phyloP scores from a whole-genome alignment of 306 rosid genomes.

The Ceratonia siliqua region DNA sequence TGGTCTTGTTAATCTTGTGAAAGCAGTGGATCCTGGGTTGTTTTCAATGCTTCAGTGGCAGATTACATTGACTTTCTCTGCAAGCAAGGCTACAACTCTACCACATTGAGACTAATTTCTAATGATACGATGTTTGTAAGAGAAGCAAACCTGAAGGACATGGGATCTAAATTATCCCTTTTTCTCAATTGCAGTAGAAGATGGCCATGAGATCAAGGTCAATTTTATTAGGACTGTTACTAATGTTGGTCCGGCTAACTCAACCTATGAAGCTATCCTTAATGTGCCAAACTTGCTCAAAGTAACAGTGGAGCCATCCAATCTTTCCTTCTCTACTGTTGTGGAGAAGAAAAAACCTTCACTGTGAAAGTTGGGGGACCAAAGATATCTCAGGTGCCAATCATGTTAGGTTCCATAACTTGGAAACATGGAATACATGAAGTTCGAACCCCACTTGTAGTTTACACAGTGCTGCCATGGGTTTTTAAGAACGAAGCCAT shows the following conservation, averaged over 20 bases:
- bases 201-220: slow-evolving; percentile 26
- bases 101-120: slow-evolving; percentile 12
- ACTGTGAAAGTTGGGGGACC: slow-evolving; percentile 12
- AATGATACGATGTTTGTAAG: slow-evolving; percentile 22
- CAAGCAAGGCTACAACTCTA: slow-evolving; percentile 40
- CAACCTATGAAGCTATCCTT: no score
- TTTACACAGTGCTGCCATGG: slow-evolving; percentile 29
- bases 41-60: slow-evolving; percentile 19
- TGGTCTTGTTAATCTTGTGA: slow-evolving; percentile 36
- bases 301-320: slow-evolving; percentile 19
- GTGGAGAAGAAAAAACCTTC: slow-evolving; percentile 36
- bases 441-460: slow-evolving; percentile 37
- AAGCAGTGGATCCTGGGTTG: slow-evolving; percentile 38
- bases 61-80: slow-evolving; percentile 32
- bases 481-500: no score
- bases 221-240: slow-evolving; percentile 38
- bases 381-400: slow-evolving; percentile 25
- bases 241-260: slow-evolving; percentile 36
- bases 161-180: slow-evolving; percentile 46
- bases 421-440: slow-evolving; percentile 24
- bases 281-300: not conserved
- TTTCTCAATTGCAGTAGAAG: slow-evolving; percentile 30
- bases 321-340: slow-evolving; percentile 26
- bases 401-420: slow-evolving; percentile 27
- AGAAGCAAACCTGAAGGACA: slow-evolving; percentile 25